These are phyloP conservation scores for Capsicum chinense DNA, from an alignment of 257 asterid species.

Conservation along the genomic window DNA sequence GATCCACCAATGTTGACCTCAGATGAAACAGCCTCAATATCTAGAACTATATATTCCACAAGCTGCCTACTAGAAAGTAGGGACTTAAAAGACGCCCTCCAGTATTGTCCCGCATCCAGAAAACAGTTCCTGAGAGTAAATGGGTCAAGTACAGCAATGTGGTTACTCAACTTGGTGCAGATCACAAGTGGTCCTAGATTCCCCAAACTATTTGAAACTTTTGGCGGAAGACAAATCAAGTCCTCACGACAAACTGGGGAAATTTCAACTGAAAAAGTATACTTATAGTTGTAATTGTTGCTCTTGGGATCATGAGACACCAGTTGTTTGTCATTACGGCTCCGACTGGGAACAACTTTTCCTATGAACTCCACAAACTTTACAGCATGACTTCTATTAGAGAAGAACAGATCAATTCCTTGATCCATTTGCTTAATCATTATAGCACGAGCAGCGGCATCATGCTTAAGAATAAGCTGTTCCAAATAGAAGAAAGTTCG, in stretches of 20 bases:
- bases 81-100: constrained; percentile 56
- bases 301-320: constrained; percentile 61
- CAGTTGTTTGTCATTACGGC: constrained; percentile 52
- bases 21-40: constrained; percentile 47
- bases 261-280: constrained; percentile 60
- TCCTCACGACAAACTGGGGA: constrained; percentile 62
- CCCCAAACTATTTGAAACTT: constrained; percentile 50
- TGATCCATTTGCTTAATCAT: constrained; percentile 63
- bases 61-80: constrained; percentile 55
- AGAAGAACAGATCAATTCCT: constrained; percentile 60
- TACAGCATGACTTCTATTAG: constrained; percentile 52
- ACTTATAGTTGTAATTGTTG: constrained; percentile 50
- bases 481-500: constrained; percentile 63
- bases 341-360: constrained; percentile 49
- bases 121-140: constrained; percentile 50
- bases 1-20: constrained; percentile 53
- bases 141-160: constrained; percentile 56
- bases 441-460: constrained; percentile 58
- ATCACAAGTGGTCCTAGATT: constrained; percentile 60
- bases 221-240: constrained; percentile 56
- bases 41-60: constrained; percentile 47
- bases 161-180: constrained; percentile 48
- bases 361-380: constrained; percentile 55
- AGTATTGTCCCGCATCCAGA: constrained; percentile 53
- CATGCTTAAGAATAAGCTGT: constrained; percentile 69